Base-by-base conservation (phyloP, 495 filamentous ascomycete species). In the Umbilicaria muhlenbergii region DNA sequence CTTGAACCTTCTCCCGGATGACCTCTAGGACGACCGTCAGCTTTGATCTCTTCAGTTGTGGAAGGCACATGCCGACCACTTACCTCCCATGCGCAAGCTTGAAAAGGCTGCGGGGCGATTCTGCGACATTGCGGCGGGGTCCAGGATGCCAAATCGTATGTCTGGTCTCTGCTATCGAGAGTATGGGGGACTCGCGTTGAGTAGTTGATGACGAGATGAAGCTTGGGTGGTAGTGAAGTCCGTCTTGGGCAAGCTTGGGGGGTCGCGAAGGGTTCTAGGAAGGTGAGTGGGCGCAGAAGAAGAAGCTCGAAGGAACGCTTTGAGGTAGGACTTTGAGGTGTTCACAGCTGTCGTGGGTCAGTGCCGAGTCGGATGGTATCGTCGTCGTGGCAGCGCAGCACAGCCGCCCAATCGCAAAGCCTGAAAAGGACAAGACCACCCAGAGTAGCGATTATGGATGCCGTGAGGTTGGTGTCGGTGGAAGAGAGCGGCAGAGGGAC, bases 1-100 rank as follows among this genome's bases (percentile, higher is more conserved):
- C 91, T 66, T 98, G 91, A 49, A 98, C 91, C 68, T 93, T 96
- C 67, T 98, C 91, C 54, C 88, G 85, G 55, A 98, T 86, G 44
- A 96, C 84, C 71, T 98, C 91, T 98, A 62, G 41, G 48, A 46
- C 36, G 42, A 11, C 31, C 38, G 42, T 65, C 56, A 62, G 46
- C 41, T 41, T 58, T 54, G 49, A 43, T 44, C 48, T 33, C 14
- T 16, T 16, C 21, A 43, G 36, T 33, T 33, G 39, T 32, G 38
- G 16, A 43, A 39, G 31, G 28, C 12, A 45, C 19, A 47, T 41
- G 31, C 34, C 36, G 37, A 43, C 39, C 47, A 51, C 80, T 76
- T 68, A 85, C 83, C 83, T 65, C 83, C 83, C 80, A 87, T 86
- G 62, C 83, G 74, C 66, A 88, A 65, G 55, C 71, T 78, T 49